phyloP scores from a whole-genome alignment of 306 rosid species.

The Quercus dentata region DNA sequence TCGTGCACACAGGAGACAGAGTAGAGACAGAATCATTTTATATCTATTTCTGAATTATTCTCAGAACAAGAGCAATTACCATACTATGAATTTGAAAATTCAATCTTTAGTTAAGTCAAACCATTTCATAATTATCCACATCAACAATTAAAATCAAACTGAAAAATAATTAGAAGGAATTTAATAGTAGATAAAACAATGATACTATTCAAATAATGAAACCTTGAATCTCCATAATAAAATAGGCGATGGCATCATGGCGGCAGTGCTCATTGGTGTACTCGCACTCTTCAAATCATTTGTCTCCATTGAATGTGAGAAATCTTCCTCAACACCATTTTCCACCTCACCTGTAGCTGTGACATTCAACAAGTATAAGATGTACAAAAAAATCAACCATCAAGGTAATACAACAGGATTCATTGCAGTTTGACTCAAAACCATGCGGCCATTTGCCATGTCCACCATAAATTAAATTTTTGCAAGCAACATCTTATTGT shows the following conservation, averaged over 20 bases:
- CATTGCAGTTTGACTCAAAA: too few species aligned
- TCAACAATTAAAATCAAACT: neutral
- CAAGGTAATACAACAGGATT: neutral
- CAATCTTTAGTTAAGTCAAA: constrained; percentile 7
- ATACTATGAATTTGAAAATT: neutral
- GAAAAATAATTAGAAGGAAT: neutral
- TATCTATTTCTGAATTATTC: constrained; percentile 3
- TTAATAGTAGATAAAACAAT: neutral
- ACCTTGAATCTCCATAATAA: constrained; percentile 95
- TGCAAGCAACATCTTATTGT: too few species aligned
- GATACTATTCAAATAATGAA: neutral
- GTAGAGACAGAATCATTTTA: neutral
- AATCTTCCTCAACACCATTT: constrained; percentile 66
- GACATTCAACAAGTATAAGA: constrained; percentile 20
- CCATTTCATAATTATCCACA: neutral
- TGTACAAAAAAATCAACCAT: neutral
- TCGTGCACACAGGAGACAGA: neutral
- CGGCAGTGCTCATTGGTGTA: constrained; percentile 35
- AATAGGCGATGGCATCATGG: constrained; percentile 80
- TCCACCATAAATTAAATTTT: too few species aligned
- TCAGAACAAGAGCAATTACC: neutral
- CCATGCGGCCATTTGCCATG: too few species aligned
- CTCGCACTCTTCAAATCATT: constrained; percentile 48
- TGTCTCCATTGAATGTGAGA: constrained; percentile 45
- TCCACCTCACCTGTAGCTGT: constrained; percentile 57